phyloP scores from a whole-genome alignment of 75 land plant genomes.

The Gnetum montanum region DNA sequence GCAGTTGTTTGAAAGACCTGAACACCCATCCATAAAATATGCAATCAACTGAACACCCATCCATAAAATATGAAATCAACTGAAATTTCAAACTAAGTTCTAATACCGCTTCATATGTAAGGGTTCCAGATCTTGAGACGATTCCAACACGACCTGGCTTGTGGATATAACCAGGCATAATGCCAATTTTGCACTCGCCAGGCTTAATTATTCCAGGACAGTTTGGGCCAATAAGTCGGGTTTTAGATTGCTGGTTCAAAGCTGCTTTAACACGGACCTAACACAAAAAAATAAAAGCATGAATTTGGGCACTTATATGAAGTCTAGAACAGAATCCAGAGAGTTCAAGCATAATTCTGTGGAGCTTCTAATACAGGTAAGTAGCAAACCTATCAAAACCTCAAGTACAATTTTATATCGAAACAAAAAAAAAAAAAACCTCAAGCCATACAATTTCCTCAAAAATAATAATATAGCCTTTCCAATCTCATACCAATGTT shows the following conservation, averaged over 20 bases:
- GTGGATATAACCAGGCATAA: conserved; percentile 95
- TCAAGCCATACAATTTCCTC: no score
- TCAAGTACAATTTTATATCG: no score
- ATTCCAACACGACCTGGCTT: conserved; percentile 91
- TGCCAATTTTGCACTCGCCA: conserved; percentile 95
- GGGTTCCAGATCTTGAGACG: conserved; percentile 89
- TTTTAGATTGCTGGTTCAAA: conserved; percentile 67
- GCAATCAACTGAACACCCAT: not conserved
- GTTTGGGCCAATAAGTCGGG: conserved; percentile 87
- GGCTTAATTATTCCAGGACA: conserved; percentile 98
- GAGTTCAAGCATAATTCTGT: no score
- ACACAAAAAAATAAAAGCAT: not conserved
- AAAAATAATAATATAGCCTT: no score
- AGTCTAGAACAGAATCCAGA: no score
- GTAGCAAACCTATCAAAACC: no score
- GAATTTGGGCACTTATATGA: no score
- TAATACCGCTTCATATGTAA: conserved; percentile 91
- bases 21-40: not conserved
- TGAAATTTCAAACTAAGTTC: not conserved
- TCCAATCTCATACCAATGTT: no score
- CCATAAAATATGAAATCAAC: not conserved
- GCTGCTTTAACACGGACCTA: conserved; percentile 89
- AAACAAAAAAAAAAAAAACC: no score
- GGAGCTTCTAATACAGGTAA: no score
- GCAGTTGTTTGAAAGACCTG: conserved; percentile 97